Evolutionary conservation across 2,329 filamentous ascomycete genomes (phyloP), one percentile per base, ranked within the genome.

Genomic region (Penicillium sp.): DNA sequence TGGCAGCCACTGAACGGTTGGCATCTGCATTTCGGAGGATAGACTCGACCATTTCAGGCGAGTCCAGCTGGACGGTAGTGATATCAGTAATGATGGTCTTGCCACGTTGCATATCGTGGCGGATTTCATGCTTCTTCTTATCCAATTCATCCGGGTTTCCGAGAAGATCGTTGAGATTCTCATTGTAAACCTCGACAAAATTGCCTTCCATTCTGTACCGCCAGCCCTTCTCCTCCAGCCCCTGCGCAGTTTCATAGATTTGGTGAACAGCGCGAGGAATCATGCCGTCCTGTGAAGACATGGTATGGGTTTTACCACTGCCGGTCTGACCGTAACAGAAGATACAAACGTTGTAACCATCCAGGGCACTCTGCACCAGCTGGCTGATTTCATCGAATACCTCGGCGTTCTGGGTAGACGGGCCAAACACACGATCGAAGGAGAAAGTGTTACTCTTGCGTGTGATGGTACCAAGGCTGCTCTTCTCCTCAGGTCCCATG

Each of bases 301-400:
- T 99, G 4, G 95, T 98, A 71, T 89, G 90, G 0, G 95, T 99
- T 81, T 99, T 99, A 58, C 95, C 95, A 19, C 93, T 95, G 3
- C 95, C 95, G 0, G 95, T 99, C 75, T 99, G 95, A 44, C 95
- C 95, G 70, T 99, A 99, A 71, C 93, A 97, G 77, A 99, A 96
- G 61, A 99, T 98, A 75, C 93, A 98, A 51, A 99, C 95, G 66
- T 98, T 99, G 79, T 96, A 99, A 1, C 95, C 95, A 69, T 99
- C 95, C 39, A 99, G 82, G 0, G 96, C 95, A 65, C 91, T 96
- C 75, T 99, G 95, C 1, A 99, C 93, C 33, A 99, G 84, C 72
- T 99, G 95, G 55, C 91, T 96, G 70, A 98, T 98, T 72, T 99
- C 95, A 54, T 90, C 91, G 71, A 99, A 99, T 1, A 99, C 88